Conservation (phyloP, 441 rosid species). For the Biscutella laevigata region DNA sequence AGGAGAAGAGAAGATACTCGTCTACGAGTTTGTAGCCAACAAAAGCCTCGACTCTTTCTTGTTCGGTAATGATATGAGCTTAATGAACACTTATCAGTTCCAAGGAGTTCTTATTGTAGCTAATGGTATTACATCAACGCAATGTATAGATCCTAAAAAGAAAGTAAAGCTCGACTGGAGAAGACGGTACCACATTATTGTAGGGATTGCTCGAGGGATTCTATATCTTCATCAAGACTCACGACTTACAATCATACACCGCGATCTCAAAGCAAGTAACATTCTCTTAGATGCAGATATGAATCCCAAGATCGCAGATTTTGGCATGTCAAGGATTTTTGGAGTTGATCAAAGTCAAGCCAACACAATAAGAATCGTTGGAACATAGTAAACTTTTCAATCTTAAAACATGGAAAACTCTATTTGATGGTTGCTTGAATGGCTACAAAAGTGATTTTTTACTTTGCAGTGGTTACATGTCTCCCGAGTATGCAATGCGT, state of each 20-base stretch:
- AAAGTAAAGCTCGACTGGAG: conserved; percentile 32
- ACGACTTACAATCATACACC: conserved; percentile 17
- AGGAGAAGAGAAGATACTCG: conserved; percentile 30
- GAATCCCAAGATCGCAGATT: conserved; percentile 43
- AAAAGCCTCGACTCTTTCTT: conserved; percentile 35
- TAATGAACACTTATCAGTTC: no score
- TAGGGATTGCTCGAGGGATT: conserved; percentile 35
- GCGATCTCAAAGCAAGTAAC: conserved; percentile 16
- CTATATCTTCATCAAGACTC: conserved; percentile 24
- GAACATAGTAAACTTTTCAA: conserved; percentile 18
- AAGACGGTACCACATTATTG: conserved; percentile 32
- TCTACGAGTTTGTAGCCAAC: conserved; percentile 36
- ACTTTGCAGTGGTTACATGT: conserved; percentile 24
- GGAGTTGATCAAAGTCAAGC: conserved; percentile 27
- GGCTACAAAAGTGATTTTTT: no score
- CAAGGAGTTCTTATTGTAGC: no score
- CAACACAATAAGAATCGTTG: conserved; percentile 24
- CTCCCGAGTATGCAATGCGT: conserved; percentile 15
- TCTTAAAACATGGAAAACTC: no score
- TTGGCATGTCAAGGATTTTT: conserved; percentile 36
- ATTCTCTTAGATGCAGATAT: conserved; percentile 22
- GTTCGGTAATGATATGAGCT: no score
- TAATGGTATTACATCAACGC: background rate
- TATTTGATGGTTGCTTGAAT: no score
- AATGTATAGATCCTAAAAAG: conserved; percentile 24